A percentile compares a stretch with the other conserved stretches of the same genome.
Conservation (phyloP, 2,329 filamentous ascomycete genomes). For the Talaromyces marneffei region DNA sequence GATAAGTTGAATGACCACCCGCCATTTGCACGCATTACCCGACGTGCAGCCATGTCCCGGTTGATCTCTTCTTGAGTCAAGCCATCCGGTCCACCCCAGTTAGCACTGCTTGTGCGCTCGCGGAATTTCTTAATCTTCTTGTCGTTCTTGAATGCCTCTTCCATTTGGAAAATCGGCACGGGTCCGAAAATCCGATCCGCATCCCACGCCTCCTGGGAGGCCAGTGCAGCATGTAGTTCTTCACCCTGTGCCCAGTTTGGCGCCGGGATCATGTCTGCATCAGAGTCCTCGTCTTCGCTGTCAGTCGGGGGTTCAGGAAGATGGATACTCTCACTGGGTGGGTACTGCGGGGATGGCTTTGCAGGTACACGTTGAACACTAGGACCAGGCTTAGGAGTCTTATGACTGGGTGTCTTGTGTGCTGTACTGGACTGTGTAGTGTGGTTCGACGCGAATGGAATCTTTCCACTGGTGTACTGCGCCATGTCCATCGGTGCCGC, state of each 20-base stretch:
- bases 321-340: slow-evolving; percentile 82
- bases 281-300: slow-evolving; percentile 76
- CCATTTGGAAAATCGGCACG: slow-evolving; percentile 83
- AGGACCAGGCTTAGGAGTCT: slow-evolving; percentile 40
- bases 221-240: slow-evolving; percentile 67
- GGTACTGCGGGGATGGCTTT: slow-evolving; percentile 75
- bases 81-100: slow-evolving; percentile 77
- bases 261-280: slow-evolving; percentile 56
- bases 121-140: slow-evolving; percentile 87
- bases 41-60: slow-evolving; percentile 71
- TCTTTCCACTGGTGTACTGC: slow-evolving; percentile 81
- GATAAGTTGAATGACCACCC: slow-evolving; percentile 69
- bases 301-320: slow-evolving; percentile 95
- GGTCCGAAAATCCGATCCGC: slow-evolving; percentile 89
- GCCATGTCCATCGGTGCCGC: slow-evolving; percentile 65
- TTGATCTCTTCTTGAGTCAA: slow-evolving; percentile 83
- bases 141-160: slow-evolving; percentile 89
- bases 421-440: slow-evolving; percentile 42
- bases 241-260: slow-evolving; percentile 87
- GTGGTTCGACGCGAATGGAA: slow-evolving; percentile 73
- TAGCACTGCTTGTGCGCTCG: slow-evolving; percentile 84
- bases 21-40: slow-evolving; percentile 73
- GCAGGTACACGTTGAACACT: slow-evolving; percentile 33
- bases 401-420: slow-evolving; percentile 60
- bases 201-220: slow-evolving; percentile 66